phyloP scores from a whole-genome alignment of 1,284 basidiomycete species.

The Naganishia albida region DNA sequence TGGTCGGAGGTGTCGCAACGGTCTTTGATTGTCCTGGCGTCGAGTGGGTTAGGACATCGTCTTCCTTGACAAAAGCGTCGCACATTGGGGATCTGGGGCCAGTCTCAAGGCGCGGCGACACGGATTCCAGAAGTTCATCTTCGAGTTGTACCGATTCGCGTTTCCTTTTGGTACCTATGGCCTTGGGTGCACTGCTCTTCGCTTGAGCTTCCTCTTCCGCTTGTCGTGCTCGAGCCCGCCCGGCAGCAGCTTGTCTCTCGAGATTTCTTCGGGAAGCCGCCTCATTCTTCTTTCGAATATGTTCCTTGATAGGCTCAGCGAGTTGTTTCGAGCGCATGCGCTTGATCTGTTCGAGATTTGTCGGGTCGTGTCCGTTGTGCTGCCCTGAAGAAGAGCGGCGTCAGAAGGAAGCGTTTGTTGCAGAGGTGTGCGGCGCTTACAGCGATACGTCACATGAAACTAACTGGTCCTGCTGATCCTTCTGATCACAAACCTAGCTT shows the following conservation, averaged over 20 bases:
- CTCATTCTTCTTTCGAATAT: not conserved
- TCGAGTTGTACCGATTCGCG: not conserved
- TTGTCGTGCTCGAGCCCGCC: not conserved
- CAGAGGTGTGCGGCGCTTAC: not conserved
- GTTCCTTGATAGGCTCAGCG: slow-evolving; percentile 13
- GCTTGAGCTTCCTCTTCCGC: not conserved
- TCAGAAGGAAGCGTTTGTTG: not conserved
- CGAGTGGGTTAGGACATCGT: too few species aligned
- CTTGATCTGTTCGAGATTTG: slow-evolving; percentile 20
- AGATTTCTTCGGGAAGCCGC: not conserved
- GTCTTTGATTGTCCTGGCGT: too few species aligned
- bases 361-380: slow-evolving; percentile 24
- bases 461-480: slow-evolving; percentile 10
- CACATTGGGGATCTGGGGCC: too few species aligned
- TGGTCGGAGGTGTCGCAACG: not conserved
- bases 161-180: not conserved
- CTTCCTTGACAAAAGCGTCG: too few species aligned
- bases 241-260: not conserved
- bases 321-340: slow-evolving; percentile 24
- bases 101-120: not conserved
- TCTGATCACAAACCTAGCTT: slow-evolving; percentile 22
- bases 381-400: slow-evolving; percentile 3
- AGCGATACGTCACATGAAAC: slow-evolving; percentile 6
- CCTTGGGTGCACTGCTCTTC: not conserved
- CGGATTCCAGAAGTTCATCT: not conserved